Evolutionary conservation across 768 basidiomycete genomes (phyloP).

Genomic region (Candolleomyces eurysporus): DNA sequence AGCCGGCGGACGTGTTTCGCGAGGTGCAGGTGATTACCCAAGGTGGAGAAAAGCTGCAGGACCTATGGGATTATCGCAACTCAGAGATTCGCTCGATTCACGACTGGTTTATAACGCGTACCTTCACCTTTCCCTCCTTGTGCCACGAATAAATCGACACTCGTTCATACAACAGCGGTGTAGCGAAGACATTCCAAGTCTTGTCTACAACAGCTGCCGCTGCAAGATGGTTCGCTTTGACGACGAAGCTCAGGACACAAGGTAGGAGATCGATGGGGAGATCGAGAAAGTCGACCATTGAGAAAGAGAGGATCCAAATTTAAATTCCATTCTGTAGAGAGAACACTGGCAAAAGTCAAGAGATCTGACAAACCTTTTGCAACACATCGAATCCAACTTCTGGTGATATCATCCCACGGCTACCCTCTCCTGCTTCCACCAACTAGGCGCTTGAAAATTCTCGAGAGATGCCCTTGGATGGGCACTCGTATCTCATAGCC

Average conservation of each 20-base stretch:
- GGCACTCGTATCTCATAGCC: constrained; percentile 66
- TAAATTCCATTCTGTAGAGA: not conserved
- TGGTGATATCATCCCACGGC: not conserved
- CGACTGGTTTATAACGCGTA: constrained; percentile 17
- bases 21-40: constrained; percentile 52
- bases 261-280: constrained; percentile 69
- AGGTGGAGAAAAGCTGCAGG: constrained; percentile 56
- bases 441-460: not conserved
- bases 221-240: constrained; percentile 52
- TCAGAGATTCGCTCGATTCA: not conserved
- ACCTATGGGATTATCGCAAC: constrained; percentile 42
- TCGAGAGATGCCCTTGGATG: constrained; percentile 61
- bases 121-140: constrained; percentile 60
- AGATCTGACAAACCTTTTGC: not conserved
- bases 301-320: not conserved
- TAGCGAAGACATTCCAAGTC: constrained; percentile 50
- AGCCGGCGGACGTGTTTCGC: constrained; percentile 57
- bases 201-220: constrained; percentile 56
- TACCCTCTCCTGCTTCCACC: not conserved
- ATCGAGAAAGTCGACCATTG: constrained; percentile 38
- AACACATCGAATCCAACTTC: not conserved
- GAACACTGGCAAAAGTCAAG: not conserved
- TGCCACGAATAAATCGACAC: constrained; percentile 73
- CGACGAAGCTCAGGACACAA: constrained; percentile 47
- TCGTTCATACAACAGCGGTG: constrained; percentile 52